Conservation (phyloP, 2,329 filamentous ascomycete species). For the Claviceps sp. region DNA sequence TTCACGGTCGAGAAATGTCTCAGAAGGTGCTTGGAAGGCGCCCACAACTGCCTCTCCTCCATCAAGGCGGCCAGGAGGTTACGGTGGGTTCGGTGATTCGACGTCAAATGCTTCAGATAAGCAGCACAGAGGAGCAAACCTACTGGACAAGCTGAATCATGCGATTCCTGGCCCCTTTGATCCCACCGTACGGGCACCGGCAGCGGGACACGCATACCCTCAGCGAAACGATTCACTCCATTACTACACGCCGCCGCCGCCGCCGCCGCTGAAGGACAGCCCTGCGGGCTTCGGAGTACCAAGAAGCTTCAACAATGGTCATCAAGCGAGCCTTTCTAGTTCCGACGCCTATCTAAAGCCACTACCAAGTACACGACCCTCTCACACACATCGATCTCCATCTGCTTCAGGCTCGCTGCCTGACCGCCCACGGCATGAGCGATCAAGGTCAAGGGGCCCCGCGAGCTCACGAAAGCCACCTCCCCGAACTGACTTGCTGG, state of each 20-base stretch:
- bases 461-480: slow-evolving; percentile 40
- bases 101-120: slow-evolving; percentile 5
- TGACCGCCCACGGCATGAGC: slow-evolving; percentile 20
- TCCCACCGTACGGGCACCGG: slow-evolving; percentile 23
- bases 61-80: slow-evolving; percentile 28
- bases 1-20: slow-evolving; percentile 21
- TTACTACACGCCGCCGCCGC: slow-evolving; percentile 5
- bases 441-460: slow-evolving; percentile 31
- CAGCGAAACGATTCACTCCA: slow-evolving; percentile 17
- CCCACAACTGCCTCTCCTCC: not conserved
- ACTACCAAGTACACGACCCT: slow-evolving; percentile 22
- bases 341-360: slow-evolving; percentile 40
- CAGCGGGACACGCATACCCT: slow-evolving; percentile 21
- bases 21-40: not conserved
- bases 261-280: slow-evolving; percentile 33
- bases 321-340: slow-evolving; percentile 26
- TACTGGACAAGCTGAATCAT: slow-evolving; percentile 50
- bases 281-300: slow-evolving; percentile 46
- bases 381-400: slow-evolving; percentile 24
- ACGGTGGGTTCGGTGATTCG: slow-evolving; percentile 29
- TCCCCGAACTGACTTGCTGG: slow-evolving; percentile 35
- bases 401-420: slow-evolving; percentile 33
- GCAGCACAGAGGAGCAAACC: slow-evolving; percentile 14
- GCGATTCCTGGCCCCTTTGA: slow-evolving; percentile 57
- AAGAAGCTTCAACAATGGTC: slow-evolving; percentile 21